phyloP scores from a whole-genome alignment of 2,329 filamentous ascomycete genomes.

The Scedosporium dehoogii region DNA sequence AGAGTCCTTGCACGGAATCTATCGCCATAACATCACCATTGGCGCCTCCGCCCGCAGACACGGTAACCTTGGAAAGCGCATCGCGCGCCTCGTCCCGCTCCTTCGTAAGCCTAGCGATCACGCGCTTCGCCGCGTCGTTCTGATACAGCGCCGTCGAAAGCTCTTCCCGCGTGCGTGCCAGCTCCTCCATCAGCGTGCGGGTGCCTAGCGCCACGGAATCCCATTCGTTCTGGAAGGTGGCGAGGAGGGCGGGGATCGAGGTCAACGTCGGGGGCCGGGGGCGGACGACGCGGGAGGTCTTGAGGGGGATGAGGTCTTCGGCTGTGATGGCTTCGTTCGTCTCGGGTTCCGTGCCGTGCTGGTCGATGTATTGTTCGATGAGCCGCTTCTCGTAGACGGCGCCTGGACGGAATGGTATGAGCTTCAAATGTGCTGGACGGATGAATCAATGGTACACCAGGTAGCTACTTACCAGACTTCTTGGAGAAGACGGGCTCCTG shows the following conservation, averaged over 20 bases:
- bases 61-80: conserved; percentile 75
- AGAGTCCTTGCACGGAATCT: conserved; percentile 62
- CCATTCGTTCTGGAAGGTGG: conserved; percentile 97
- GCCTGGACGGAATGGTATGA: conserved; percentile 37
- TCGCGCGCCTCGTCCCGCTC: conserved; percentile 90
- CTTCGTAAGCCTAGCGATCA: conserved; percentile 82
- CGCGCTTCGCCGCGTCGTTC: conserved; percentile 90
- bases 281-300: conserved; percentile 72
- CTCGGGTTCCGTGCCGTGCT: conserved; percentile 86
- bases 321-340: conserved; percentile 73
- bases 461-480: conserved; percentile 65
- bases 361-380: conserved; percentile 88
- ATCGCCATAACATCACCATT: conserved; percentile 88
- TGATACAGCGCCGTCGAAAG: conserved; percentile 90
- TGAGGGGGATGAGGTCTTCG: conserved; percentile 82
- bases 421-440: conserved; percentile 2
- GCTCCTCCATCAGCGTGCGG: conserved; percentile 80
- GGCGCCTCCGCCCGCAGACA: conserved; percentile 43
- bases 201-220: conserved; percentile 86
- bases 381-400: conserved; percentile 90
- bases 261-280: conserved; percentile 89
- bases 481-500: conserved; percentile 90
- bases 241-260: conserved; percentile 88
- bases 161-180: conserved; percentile 85
- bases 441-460: conserved; percentile 7